Conservation (phyloP, 2,329 filamentous ascomycete genomes). For the Amesomyces nigricolor region DNA sequence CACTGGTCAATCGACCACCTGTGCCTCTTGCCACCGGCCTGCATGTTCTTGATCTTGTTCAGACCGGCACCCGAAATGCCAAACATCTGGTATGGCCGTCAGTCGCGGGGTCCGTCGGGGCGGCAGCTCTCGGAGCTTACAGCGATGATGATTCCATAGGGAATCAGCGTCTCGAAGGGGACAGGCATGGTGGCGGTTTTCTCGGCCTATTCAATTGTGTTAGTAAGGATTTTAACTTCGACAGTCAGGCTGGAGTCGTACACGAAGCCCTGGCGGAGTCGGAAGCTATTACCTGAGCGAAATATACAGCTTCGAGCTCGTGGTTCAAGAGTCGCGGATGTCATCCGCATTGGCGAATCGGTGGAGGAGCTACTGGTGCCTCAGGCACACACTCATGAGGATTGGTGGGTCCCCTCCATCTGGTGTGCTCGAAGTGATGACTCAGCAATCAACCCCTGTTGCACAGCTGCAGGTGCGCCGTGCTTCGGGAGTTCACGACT, state of each 20-base stretch:
- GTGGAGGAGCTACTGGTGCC: background rate
- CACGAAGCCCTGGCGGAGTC: slow-evolving; percentile 19
- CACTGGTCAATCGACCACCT: slow-evolving; percentile 58
- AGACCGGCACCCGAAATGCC: slow-evolving; percentile 54
- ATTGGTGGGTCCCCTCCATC: no score
- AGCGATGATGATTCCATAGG: slow-evolving; percentile 58
- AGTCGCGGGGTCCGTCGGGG: background rate
- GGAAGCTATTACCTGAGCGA: slow-evolving; percentile 14
- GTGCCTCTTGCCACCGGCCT: slow-evolving; percentile 56
- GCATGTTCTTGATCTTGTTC: slow-evolving; percentile 50
- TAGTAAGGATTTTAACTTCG: slow-evolving; percentile 1
- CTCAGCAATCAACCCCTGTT: background rate
- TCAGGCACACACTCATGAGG: slow-evolving; percentile 1
- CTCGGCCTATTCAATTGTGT: slow-evolving; percentile 19
- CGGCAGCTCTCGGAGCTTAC: slow-evolving; percentile 38
- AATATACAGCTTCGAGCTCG: slow-evolving; percentile 16
- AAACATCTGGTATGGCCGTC: slow-evolving; percentile 49
- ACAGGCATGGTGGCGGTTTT: slow-evolving; percentile 48
- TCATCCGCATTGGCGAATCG: slow-evolving; percentile 12
- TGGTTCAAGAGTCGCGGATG: slow-evolving; percentile 4
- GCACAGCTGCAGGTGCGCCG: background rate
- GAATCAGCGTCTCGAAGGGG: slow-evolving; percentile 59
- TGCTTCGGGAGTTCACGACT: background rate
- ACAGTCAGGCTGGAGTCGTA: slow-evolving; percentile 7
- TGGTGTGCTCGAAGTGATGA: background rate